Percentiles rank a stretch among this genome's conserved stretches.
phyloP scores from a whole-genome alignment of 2,329 filamentous ascomycete genomes.

The Alternaria angustiovoidea region DNA sequence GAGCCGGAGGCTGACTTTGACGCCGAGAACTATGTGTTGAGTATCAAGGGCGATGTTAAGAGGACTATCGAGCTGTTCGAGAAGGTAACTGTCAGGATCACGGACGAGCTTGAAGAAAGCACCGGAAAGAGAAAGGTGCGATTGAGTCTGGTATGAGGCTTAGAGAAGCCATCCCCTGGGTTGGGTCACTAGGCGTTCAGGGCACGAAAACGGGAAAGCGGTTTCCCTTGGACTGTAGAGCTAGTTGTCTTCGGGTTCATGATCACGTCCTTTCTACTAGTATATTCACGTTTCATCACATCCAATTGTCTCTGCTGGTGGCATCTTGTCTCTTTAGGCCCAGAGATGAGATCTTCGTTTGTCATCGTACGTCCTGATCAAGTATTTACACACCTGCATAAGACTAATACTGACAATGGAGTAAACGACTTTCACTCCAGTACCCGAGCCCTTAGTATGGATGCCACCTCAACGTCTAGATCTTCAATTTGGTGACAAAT shows the following conservation, averaged over 20 bases:
- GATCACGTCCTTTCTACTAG: neutral
- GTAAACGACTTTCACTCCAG: neutral
- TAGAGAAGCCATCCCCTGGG: neutral
- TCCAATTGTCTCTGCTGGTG: neutral
- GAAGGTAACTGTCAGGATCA: slow-evolving; percentile 87
- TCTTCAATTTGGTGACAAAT: neutral
- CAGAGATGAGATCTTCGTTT: neutral
- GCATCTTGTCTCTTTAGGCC: neutral
- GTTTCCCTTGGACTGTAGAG: neutral
- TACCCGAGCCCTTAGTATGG: neutral
- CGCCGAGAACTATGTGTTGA: slow-evolving; percentile 82
- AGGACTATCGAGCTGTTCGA: slow-evolving; percentile 83
- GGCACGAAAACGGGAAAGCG: neutral
- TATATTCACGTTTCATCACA: neutral
- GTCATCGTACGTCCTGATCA: neutral
- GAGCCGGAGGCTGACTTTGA: slow-evolving; percentile 85
- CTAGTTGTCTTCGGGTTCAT: neutral
- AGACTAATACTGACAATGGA: neutral
- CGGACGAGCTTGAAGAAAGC: slow-evolving; percentile 89
- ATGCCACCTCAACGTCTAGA: neutral
- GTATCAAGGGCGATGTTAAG: slow-evolving; percentile 63
- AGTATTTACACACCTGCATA: neutral
- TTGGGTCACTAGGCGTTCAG: neutral
- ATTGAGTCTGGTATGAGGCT: slow-evolving; percentile 63
- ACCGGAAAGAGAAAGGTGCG: slow-evolving; percentile 95